phyloP scores from a whole-genome alignment of 192 early-diverging fungal species.

The Mortierella antarctica region DNA sequence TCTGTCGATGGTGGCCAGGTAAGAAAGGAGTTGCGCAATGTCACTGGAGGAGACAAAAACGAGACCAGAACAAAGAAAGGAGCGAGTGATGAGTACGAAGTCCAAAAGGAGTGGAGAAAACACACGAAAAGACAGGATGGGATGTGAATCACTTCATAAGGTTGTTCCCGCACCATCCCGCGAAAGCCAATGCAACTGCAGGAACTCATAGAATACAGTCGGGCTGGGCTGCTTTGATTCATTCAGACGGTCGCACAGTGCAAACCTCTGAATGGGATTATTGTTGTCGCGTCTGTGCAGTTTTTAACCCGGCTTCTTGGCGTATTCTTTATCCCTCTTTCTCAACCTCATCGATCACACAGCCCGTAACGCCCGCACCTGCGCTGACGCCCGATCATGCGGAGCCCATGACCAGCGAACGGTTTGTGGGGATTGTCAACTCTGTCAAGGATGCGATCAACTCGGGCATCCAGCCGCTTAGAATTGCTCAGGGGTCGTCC shows the following conservation, averaged over 20 bases:
- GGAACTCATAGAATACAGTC: too few species aligned
- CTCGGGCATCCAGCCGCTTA: slow-evolving; percentile 55
- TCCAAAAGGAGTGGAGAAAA: neutral
- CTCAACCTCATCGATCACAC: neutral
- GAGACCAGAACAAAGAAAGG: neutral
- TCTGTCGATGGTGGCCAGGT: slow-evolving; percentile 34
- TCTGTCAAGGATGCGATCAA: slow-evolving; percentile 64
- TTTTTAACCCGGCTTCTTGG: neutral
- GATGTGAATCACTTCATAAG: neutral
- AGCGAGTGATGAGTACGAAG: neutral
- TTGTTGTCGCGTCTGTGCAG: neutral
- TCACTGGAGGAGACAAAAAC: neutral
- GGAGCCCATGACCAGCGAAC: slow-evolving; percentile 57
- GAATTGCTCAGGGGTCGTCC: slow-evolving; percentile 81
- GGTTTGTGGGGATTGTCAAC: slow-evolving; percentile 57
- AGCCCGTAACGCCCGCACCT: slow-evolving; percentile 41
- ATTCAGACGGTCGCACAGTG: neutral
- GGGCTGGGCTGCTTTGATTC: too few species aligned
- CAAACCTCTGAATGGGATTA: neutral
- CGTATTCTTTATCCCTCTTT: neutral
- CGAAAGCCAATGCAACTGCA: too few species aligned
- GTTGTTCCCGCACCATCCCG: too few species aligned
- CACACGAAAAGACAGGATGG: neutral
- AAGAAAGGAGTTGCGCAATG: neutral
- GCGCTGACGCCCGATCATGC: slow-evolving; percentile 54